Percentiles rank a stretch among this genome's conserved stretches.
These are phyloP conservation scores for Diatrype stigma DNA, from an alignment of 2,329 filamentous ascomycete species.

Conservation along the genomic window DNA sequence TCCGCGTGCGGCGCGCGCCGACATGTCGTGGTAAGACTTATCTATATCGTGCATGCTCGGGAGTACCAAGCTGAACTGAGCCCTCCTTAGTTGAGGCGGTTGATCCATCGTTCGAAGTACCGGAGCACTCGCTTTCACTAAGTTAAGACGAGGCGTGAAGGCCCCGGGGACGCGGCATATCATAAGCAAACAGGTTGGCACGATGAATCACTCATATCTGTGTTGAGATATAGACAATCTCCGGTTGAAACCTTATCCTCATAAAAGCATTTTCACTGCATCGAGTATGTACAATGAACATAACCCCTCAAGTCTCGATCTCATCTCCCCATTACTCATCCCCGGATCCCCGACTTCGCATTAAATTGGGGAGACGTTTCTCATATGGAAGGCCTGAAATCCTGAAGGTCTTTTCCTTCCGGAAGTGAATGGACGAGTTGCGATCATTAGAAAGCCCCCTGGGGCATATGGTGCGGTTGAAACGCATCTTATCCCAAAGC, in stretches of 20 bases:
- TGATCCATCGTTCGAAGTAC: no score
- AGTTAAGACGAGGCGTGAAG: not conserved
- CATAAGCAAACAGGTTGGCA: not conserved
- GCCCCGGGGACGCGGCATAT: not conserved
- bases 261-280: not conserved
- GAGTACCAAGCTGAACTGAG: slow-evolving; percentile 36
- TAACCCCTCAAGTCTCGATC: not conserved
- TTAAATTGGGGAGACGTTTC: no score
- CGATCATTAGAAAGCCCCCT: not conserved
- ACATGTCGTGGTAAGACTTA: slow-evolving; percentile 34
- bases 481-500: no score
- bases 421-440: not conserved
- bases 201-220: no score
- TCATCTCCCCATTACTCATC: no score
- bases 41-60: slow-evolving; percentile 40
- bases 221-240: no score
- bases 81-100: slow-evolving; percentile 29
- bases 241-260: no score
- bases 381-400: no score
- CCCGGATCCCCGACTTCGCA: not conserved
- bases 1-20: slow-evolving; percentile 41
- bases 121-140: not conserved
- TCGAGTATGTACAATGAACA: not conserved
- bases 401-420: not conserved
- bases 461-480: not conserved